These are phyloP conservation scores for Exophiala sp. DNA, from an alignment of 2,329 filamentous ascomycete genomes.

Conservation along the genomic window DNA sequence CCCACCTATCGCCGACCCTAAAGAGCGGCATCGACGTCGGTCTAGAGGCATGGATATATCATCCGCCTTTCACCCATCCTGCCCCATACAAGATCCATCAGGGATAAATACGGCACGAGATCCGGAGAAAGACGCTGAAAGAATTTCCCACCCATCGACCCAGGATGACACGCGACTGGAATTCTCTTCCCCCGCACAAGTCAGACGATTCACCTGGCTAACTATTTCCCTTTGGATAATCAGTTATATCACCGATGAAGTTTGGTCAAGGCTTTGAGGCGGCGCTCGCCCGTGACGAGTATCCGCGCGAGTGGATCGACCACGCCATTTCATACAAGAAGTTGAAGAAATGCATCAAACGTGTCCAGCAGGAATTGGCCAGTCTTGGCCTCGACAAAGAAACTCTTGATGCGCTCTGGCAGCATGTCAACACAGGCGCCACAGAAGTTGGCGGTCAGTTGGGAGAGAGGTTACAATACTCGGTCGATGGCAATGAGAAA, in stretches of 20 bases:
- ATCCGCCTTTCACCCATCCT: no score
- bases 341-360: conserved; percentile 85
- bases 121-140: no score
- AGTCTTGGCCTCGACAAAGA: conserved; percentile 68
- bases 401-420: conserved; percentile 64
- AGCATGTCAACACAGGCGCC: conserved; percentile 43
- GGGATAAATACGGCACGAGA: no score
- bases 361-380: conserved; percentile 67
- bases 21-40: no score
- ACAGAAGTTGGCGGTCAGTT: conserved; percentile 27
- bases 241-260: conserved; percentile 60
- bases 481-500: conserved; percentile 46
- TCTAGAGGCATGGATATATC: no score
- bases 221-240: background rate
- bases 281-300: conserved; percentile 66
- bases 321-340: conserved; percentile 78
- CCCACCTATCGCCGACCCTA: no score
- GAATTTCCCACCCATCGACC: no score
- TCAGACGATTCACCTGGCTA: background rate
- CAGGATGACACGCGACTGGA: no score
- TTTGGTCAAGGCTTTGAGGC: conserved; percentile 77
- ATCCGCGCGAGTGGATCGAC: conserved; percentile 67
- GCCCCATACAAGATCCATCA: no score
- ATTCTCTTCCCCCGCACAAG: no score
- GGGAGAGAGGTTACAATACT: conserved; percentile 46